These are phyloP conservation scores for Aspergillus sp. DNA, from an alignment of 2,329 filamentous ascomycete genomes.

Conservation along the genomic window DNA sequence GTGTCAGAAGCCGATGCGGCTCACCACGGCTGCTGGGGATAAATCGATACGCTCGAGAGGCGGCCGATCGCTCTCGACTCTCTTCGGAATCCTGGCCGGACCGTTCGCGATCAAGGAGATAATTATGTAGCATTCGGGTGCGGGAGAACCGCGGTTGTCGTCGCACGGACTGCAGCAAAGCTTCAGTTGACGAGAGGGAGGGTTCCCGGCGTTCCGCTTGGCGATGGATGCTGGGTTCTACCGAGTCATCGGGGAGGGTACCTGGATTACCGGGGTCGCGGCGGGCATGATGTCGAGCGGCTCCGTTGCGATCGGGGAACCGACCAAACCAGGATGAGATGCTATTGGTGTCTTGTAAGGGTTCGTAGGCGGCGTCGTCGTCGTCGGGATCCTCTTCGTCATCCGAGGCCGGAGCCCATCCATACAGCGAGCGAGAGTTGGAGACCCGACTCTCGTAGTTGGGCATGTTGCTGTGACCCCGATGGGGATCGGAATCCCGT, in stretches of 20 bases:
- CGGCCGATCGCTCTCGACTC: constrained; percentile 14
- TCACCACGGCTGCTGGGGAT: constrained; percentile 29
- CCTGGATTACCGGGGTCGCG: constrained; percentile 22
- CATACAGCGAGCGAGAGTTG: constrained; percentile 55
- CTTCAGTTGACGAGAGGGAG: constrained; percentile 31
- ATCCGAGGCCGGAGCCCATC: constrained; percentile 56
- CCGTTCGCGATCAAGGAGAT: constrained; percentile 35
- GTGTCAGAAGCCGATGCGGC: constrained; percentile 26
- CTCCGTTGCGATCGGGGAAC: constrained; percentile 22
- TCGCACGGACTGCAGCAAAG: constrained; percentile 40
- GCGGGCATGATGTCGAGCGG: constrained; percentile 22
- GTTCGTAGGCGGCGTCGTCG: constrained; percentile 25
- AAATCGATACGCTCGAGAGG: constrained; percentile 31
- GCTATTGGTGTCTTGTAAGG: constrained; percentile 25
- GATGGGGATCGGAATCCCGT: constrained; percentile 43
- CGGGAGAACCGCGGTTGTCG: constrained; percentile 39
- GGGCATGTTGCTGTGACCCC: constrained; percentile 37
- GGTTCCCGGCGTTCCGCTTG: constrained; percentile 14
- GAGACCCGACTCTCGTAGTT: constrained; percentile 56
- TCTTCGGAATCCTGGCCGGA: constrained; percentile 24
- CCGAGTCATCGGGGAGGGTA: constrained; percentile 16
- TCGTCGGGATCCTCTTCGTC: constrained; percentile 25
- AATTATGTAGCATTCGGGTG: constrained; percentile 38
- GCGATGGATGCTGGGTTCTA: constrained; percentile 21
- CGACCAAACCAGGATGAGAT: constrained; percentile 27